Base-by-base conservation (phyloP, 2,329 filamentous ascomycete genomes). In the Aspergillus vadensis region DNA sequence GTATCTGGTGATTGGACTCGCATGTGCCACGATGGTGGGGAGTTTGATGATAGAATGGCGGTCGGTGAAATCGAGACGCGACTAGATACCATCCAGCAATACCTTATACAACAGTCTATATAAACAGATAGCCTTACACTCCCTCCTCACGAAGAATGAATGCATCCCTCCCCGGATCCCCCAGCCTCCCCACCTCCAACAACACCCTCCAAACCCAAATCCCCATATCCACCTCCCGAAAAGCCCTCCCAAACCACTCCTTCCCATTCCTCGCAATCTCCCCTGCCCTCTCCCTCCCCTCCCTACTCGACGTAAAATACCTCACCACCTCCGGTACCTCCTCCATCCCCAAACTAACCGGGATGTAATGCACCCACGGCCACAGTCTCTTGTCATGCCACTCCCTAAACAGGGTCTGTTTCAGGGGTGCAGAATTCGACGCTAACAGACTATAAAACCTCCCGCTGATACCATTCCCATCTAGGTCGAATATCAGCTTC, bases 1-100 rank as follows among this genome's bases (percentile, higher is more conserved):
- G 64, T 72, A 71, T 32, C 27, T 71, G 14, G 23, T 62, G 10
- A 55, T 70, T 9, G 67, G 53, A 5, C 60, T 72, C 54, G 60
- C 63, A 12, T 71, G 67, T 21, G 61, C 59, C 23, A 70, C 67
- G 1, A 62, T 70, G 12, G 44, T 69, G 9, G 70, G 69, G 5
- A 66, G 67, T 49, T 43, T 68, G 10, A 55, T 62, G 48, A 59
- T 70, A 15, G 70, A 73, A 55, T 72, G 70, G 69, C 64, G 67
- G 17, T 67, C 65, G 2, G 64, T 72, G 9, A 72, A 72, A 61
- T 21, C 30, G 17, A 38, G 50, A 19, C 32, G 50, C 27, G 49
- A 36, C 2, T 52, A 52, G n/a, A 41, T 32, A 12, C 2, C 2
- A 30, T 0, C 0, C 32, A 14, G 32, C 2, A 36, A 36, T 36